These are phyloP conservation scores for Cucurbita ficifolia DNA, from an alignment of 306 rosid genomes.

Conservation along the genomic window DNA sequence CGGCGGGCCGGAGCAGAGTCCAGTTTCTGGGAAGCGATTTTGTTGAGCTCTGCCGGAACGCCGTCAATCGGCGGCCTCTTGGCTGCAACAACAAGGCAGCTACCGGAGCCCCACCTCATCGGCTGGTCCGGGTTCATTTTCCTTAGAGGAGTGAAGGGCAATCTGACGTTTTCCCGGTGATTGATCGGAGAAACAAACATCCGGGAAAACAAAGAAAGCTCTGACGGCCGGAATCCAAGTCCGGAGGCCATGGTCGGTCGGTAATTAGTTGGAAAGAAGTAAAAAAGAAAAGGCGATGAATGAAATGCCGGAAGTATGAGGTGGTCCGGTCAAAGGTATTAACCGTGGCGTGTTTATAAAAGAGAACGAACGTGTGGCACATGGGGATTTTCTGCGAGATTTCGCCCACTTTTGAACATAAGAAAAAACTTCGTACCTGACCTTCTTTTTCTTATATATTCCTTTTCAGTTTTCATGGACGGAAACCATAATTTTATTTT, in stretches of 20 bases:
- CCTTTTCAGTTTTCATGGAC: too few relatives aligned
- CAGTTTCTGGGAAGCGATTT: slow-evolving; percentile 41
- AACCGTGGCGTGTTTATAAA: background rate
- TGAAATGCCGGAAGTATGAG: background rate
- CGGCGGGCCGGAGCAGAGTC: slow-evolving; percentile 51
- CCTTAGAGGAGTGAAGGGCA: slow-evolving; percentile 7
- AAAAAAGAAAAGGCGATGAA: background rate
- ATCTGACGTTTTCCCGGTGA: slow-evolving; percentile 3
- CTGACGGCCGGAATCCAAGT: slow-evolving; percentile 18
- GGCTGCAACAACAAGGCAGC: slow-evolving; percentile 17
- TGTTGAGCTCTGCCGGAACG: slow-evolving; percentile 33
- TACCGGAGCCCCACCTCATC: background rate
- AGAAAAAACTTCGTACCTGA: too few relatives aligned
- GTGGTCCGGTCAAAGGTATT: background rate
- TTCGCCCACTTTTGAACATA: background rate
- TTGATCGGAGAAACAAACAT: slow-evolving; percentile 11
- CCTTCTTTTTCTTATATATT: background rate
- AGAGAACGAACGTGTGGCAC: background rate
- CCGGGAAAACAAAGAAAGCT: slow-evolving; percentile 9
- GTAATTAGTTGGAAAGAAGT: background rate
- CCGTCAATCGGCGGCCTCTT: slow-evolving; percentile 30
- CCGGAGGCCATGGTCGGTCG: slow-evolving; percentile 13
- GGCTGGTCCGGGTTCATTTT: background rate
- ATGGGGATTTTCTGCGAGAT: background rate
- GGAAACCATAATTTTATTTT: too few relatives aligned